These are phyloP conservation scores for Platismatia glauca DNA, from an alignment of 495 filamentous ascomycete genomes.

Conservation along the genomic window DNA sequence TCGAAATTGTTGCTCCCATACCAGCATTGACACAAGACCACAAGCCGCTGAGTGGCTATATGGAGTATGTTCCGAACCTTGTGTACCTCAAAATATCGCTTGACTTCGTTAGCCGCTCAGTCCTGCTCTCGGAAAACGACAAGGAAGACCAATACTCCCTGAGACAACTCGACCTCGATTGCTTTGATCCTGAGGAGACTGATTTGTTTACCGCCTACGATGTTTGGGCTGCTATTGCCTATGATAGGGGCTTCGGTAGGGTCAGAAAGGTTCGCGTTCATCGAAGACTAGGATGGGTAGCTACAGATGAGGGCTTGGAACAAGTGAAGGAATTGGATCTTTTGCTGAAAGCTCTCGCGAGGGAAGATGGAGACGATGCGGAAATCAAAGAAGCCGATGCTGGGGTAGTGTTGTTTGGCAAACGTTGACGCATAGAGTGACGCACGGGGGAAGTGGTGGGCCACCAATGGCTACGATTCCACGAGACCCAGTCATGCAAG, in stretches of 20 bases:
- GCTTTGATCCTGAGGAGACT: slow-evolving; percentile 5
- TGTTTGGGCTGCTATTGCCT: neutral
- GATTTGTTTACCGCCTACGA: neutral
- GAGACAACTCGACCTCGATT: slow-evolving; percentile 4
- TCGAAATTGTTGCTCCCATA: slow-evolving; percentile 5
- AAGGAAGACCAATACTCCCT: neutral
- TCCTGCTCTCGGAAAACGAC: neutral
- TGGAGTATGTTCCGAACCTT: slow-evolving; percentile 7
- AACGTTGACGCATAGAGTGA: neutral
- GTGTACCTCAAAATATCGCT: slow-evolving; percentile 7
- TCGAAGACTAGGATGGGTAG: neutral
- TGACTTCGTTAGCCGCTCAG: neutral
- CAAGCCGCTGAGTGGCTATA: neutral
- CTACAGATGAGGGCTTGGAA: neutral
- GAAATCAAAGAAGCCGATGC: slow-evolving; percentile 16
- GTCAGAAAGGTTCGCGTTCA: slow-evolving; percentile 9
- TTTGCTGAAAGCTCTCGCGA: slow-evolving; percentile 11
- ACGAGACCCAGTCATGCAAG: neutral
- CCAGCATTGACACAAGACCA: neutral
- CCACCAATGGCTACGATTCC: neutral
- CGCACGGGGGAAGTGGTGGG: neutral
- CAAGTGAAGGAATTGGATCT: slow-evolving; percentile 9
- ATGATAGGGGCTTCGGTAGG: neutral
- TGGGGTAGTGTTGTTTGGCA: slow-evolving; percentile 12
- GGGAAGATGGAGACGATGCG: slow-evolving; percentile 17